Conservation (phyloP, 441 rosid species). For the Pelargonium citronellum region DNA sequence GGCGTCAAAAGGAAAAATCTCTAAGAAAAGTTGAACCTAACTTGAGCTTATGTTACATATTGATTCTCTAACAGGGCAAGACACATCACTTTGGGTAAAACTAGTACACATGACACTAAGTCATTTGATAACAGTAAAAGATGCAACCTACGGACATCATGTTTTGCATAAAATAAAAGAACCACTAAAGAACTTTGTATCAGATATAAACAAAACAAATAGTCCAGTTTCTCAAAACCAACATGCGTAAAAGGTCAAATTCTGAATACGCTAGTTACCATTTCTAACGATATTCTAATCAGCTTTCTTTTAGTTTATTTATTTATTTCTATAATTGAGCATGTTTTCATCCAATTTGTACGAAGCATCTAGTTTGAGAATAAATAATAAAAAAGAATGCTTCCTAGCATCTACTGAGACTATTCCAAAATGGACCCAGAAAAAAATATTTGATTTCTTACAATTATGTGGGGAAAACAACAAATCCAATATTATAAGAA, state of each 20-base stretch:
- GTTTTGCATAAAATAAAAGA: not conserved
- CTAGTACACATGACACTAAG: not conserved
- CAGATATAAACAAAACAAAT: not conserved
- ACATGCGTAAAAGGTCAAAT: not conserved
- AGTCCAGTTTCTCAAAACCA: not conserved
- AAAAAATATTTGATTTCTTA: too few relatives aligned
- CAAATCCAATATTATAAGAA: too few relatives aligned
- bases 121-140: not conserved
- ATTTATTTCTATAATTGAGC: not conserved
- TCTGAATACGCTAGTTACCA: not conserved
- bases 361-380: too few relatives aligned
- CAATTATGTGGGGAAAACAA: too few relatives aligned
- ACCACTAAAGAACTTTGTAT: not conserved
- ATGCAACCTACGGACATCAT: not conserved
- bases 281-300: not conserved
- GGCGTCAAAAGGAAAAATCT: conserved; percentile 3
- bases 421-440: too few relatives aligned
- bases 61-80: not conserved
- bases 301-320: not conserved
- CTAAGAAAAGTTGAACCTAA: not conserved
- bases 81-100: not conserved
- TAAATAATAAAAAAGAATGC: too few relatives aligned
- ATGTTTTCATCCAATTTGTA: not conserved
- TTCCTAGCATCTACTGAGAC: too few relatives aligned
- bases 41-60: not conserved